Conservation (phyloP, 768 basidiomycete species). For the Dendrothele bispora region DNA sequence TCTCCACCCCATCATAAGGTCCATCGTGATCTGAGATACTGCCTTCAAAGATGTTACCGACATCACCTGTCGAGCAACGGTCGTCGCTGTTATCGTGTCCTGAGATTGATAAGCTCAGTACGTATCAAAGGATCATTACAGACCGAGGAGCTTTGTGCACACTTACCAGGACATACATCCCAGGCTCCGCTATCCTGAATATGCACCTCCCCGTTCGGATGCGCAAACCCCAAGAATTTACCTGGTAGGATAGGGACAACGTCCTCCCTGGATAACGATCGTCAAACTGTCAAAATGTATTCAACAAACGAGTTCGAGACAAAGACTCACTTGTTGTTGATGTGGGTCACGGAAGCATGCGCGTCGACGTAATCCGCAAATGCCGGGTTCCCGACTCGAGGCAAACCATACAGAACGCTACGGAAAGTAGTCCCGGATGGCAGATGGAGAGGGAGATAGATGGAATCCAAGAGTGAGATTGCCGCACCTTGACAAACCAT, state of each 20-base stretch:
- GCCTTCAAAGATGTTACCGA: slow-evolving; percentile 47
- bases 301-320: no score
- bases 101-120: slow-evolving; percentile 21
- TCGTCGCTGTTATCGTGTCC: slow-evolving; percentile 60
- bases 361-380: slow-evolving; percentile 60
- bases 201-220: slow-evolving; percentile 36
- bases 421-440: slow-evolving; percentile 34
- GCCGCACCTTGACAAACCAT: slow-evolving; percentile 32
- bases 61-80: slow-evolving; percentile 54
- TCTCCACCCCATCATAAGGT: slow-evolving; percentile 10
- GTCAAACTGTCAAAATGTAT: no score
- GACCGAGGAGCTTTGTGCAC: no score
- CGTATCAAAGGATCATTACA: slow-evolving; percentile 15
- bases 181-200: slow-evolving; percentile 38
- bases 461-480: slow-evolving; percentile 44
- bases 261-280: no score
- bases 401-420: slow-evolving; percentile 42
- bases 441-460: slow-evolving; percentile 55
- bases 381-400: slow-evolving; percentile 53
- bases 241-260: no score
- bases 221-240: no score
- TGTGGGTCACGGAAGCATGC: slow-evolving; percentile 41
- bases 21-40: slow-evolving; percentile 48
- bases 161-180: slow-evolving; percentile 54
- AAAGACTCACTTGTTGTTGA: slow-evolving; percentile 51